Evolutionary conservation across 2,329 filamentous ascomycete genomes (phyloP).

Genomic region (Aspergillus calidoustus): DNA sequence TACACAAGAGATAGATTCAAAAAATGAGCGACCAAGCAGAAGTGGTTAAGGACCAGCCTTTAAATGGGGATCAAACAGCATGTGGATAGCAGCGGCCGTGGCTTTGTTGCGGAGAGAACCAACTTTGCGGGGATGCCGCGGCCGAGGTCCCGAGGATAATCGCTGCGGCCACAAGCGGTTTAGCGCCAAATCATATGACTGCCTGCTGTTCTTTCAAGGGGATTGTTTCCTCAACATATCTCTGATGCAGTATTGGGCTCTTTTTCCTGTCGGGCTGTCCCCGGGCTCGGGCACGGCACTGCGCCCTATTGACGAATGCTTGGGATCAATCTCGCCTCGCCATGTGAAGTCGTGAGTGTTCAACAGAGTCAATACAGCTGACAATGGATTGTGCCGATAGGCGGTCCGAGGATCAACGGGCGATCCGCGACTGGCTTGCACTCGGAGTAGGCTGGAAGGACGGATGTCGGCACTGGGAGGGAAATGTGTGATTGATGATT

Average conservation of each 20-base stretch:
- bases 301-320: background rate
- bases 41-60: conserved; percentile 4
- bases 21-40: background rate
- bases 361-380: background rate
- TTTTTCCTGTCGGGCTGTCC: background rate
- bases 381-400: background rate
- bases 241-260: background rate
- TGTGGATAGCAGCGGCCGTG: conserved; percentile 12
- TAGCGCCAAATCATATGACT: conserved; percentile 2
- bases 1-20: conserved; percentile 1
- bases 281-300: background rate
- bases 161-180: conserved; percentile 5
- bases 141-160: conserved; percentile 42
- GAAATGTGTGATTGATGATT: background rate
- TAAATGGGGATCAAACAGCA: conserved; percentile 7
- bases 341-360: conserved; percentile 4
- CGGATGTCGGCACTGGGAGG: background rate
- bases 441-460: background rate
- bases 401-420: conserved; percentile 17
- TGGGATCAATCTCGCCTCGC: background rate
- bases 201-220: background rate
- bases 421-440: background rate
- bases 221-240: background rate
- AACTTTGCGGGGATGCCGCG: conserved; percentile 32
- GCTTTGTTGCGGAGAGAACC: conserved; percentile 15